These are phyloP conservation scores for Parietaria judaica DNA, from an alignment of 306 rosid genomes.

Conservation along the genomic window DNA sequence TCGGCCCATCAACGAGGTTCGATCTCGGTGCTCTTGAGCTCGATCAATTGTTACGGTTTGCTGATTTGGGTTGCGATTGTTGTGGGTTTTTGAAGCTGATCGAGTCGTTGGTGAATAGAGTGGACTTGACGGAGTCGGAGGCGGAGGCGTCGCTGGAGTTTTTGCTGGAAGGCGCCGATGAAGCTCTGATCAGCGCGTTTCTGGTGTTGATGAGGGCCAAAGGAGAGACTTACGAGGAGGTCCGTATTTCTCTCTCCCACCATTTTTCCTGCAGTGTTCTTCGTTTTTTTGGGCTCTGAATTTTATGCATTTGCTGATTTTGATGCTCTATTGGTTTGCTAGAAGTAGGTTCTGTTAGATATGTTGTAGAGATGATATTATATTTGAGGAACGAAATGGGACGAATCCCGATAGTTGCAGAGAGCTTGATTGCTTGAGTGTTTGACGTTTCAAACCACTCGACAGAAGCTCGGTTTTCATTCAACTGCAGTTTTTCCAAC, in stretches of 20 bases:
- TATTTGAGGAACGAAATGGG: too few relatives aligned
- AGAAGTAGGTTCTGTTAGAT: too few relatives aligned
- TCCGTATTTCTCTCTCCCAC: slow-evolving; percentile 16
- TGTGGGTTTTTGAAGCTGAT: slow-evolving; percentile 44
- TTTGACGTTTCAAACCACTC: too few relatives aligned
- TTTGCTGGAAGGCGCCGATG: slow-evolving; percentile 51
- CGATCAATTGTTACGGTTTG: background rate
- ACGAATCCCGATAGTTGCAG: too few relatives aligned
- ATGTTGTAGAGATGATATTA: too few relatives aligned
- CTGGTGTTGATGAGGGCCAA: slow-evolving; percentile 82
- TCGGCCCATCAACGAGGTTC: slow-evolving; percentile 34
- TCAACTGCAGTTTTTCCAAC: too few relatives aligned
- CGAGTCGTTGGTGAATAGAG: slow-evolving; percentile 55
- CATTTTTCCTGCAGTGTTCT: background rate
- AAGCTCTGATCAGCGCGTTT: slow-evolving; percentile 81
- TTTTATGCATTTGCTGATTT: too few relatives aligned
- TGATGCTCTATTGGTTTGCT: background rate
- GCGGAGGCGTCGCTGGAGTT: slow-evolving; percentile 66
- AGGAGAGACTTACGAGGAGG: slow-evolving; percentile 91
- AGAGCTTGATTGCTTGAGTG: too few relatives aligned
- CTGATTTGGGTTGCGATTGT: background rate
- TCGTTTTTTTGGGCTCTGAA: too few relatives aligned
- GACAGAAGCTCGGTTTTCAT: too few relatives aligned
- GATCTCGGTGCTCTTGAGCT: background rate
- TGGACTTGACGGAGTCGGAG: slow-evolving; percentile 56